Evolutionary conservation across 169 alveolate genomes (phyloP), one percentile per base, ranked within the genome.

Genomic region (Eimeria zaria): DNA sequence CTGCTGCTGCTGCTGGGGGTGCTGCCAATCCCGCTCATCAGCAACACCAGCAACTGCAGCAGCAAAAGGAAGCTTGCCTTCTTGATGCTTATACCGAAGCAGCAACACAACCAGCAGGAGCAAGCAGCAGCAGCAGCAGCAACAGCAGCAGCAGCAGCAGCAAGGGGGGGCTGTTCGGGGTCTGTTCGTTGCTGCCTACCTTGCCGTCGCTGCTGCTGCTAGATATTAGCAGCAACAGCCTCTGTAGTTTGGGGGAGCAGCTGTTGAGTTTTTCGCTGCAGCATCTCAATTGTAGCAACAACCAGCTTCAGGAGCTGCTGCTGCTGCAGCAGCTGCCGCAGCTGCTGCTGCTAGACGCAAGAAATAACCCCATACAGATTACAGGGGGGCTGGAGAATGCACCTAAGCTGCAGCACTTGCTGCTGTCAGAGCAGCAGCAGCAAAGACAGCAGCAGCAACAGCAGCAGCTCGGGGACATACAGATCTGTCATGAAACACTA

Each of bases 241-340:
- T 73, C 18, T 73, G 84, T 36, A 8, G 48, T 18, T n/a, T 73
- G 18, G 84, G 84, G 16, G 84, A 73, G 48, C 84, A 73, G 41
- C 48, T 73, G 18, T 44, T 20, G 14, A 73, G 84, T n/a, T 51
- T 7, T 9, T 73, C 84, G 41, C 39, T 73, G 84, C 84, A 73
- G 84, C 84, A 73, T 44, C 84, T 73, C 30, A 7, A 27, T 51
- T 73, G 84, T 51, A 73, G 53, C 84, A 27, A 51, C 41, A 73
- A 73, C 48, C 5, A 36, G 53, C 84, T 73, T 5, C 41, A 51
- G 53, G 84, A 73, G 48, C 84, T 73, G 41, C 84, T 73, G 84
- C 84, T 73, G 84, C 84, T 73, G 84, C 84, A 73, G 84, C 84
- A 27, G 48, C 84, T 73, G 84, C 84, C 84, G 48, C 84, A 73